Conservation (phyloP, 495 filamentous ascomycete genomes). For the Aspergillus biplanus region DNA sequence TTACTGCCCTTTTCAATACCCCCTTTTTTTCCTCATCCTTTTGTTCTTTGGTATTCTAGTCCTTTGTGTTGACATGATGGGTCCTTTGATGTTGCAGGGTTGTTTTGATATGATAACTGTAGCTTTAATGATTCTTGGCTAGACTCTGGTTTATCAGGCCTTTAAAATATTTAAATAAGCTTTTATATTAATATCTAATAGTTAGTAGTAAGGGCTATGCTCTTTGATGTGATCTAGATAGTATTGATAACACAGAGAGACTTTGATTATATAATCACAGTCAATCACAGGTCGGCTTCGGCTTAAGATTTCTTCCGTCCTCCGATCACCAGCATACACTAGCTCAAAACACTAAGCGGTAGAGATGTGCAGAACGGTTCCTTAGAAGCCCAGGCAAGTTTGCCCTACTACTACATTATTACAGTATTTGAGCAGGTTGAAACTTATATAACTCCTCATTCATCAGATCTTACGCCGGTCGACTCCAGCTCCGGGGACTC, state of each 20-base stretch:
- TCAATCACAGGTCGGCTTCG: neutral
- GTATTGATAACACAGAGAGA: neutral
- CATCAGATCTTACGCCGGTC: constrained; percentile 21
- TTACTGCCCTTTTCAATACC: neutral
- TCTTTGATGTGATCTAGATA: neutral
- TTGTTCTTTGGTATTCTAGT: constrained; percentile 20
- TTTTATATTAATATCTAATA: neutral
- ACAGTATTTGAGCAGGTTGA: neutral
- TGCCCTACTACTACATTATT: constrained; percentile 12
- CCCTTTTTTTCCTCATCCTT: constrained; percentile 14
- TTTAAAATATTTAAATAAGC: constrained; percentile 1
- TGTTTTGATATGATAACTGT: constrained; percentile 13
- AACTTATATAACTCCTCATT: constrained; percentile 3
- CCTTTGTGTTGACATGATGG: neutral
- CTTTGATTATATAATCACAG: constrained; percentile 3
- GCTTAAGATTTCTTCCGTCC: constrained; percentile 10
- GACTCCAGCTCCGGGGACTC: constrained; percentile 14
- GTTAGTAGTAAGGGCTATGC: neutral
- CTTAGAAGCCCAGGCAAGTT: constrained; percentile 29
- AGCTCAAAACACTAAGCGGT: constrained; percentile 28
- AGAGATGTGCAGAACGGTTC: constrained; percentile 26
- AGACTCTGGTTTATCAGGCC: neutral
- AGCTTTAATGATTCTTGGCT: constrained; percentile 20
- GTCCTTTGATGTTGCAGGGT: constrained; percentile 3
- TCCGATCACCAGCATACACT: constrained; percentile 6